Base-by-base conservation (phyloP, 179 eudicot species). In the Vitellaria paradoxa region DNA sequence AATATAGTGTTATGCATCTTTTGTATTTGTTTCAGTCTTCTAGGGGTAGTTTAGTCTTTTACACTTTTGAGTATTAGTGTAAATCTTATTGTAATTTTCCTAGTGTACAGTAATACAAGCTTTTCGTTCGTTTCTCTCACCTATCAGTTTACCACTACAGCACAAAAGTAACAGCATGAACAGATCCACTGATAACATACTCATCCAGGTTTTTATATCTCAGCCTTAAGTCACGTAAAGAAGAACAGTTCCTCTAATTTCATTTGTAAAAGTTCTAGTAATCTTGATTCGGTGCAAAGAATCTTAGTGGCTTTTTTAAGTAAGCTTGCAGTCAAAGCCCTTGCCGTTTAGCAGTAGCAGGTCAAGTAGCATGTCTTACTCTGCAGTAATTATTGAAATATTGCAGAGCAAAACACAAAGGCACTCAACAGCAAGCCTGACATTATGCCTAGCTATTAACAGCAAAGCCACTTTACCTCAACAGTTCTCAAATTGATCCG, bases 401-500 rank as follows among this genome's bases (percentile, higher is more conserved):
- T 21, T 6, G 12, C 40, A 7, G 11, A 13, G 37, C 59, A 62
- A 57, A 57, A 42, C 37, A 15, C 3, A 49, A 18, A 11, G 13
- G 40, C 13, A 0, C 47, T 14, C 14, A 17, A 12, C 55, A 42
- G 46, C 77, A 73, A 73, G n/a, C 53, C 47, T n/a, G 53, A 67
- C 63, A 46, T 52, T 46, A 70, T 49, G 50, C 40, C 53, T 52
- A n/a, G 30, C 75, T 23, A 26, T 46, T 55, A 61, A 46, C 18
- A 70, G 30, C 17, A 50, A 79, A 42, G 66, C 30, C 42, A 68
- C 37, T 73, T 83, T 76, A 91, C 98, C 99, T 91, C 97, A 81
- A 96, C 96, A 65, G 92, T 86, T 88, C 90, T 93, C 87, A 95
- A 82, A 85, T 96, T 96, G 77, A 96, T 96, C 85, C 87, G 86